Conservation (phyloP, 1,284 basidiomycete species). For the Lentinula novae-zelandiae region DNA sequence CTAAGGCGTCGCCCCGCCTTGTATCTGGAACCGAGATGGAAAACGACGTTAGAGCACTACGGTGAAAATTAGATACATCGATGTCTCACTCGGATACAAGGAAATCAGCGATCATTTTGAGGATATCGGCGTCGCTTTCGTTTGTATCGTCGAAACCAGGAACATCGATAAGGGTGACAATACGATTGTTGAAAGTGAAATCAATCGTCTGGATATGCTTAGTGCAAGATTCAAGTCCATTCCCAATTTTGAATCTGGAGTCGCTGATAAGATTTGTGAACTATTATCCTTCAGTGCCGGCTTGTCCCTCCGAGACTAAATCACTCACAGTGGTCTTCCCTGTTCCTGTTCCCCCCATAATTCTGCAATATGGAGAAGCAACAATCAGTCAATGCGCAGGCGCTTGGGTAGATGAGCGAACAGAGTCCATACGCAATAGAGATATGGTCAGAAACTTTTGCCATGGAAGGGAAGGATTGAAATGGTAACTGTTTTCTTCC, state of each 20-base stretch:
- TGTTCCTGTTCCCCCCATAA: constrained; percentile 43
- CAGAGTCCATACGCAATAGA: not conserved
- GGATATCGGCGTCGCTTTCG: constrained; percentile 27
- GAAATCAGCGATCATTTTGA: constrained; percentile 24
- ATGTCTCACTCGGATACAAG: constrained; percentile 19
- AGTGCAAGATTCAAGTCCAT: constrained; percentile 30
- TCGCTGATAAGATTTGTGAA: constrained; percentile 34
- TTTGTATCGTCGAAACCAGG: constrained; percentile 34
- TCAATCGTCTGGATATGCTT: constrained; percentile 22
- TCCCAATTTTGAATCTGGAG: constrained; percentile 25
- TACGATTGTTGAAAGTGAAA: constrained; percentile 25
- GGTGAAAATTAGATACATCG: not conserved
- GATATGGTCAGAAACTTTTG: not conserved
- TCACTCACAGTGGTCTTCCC: constrained; percentile 39
- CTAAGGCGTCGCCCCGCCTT: constrained; percentile 32
- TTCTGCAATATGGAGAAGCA: constrained; percentile 20
- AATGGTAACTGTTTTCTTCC: not conserved
- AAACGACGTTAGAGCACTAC: not conserved
- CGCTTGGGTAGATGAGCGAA: not conserved
- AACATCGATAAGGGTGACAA: constrained; percentile 29
- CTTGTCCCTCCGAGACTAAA: not conserved
- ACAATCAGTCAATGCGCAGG: not conserved
- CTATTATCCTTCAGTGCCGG: constrained; percentile 17
- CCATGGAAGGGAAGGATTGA: not conserved
- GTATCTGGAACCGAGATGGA: constrained; percentile 26